Conservation (phyloP, 2,329 filamentous ascomycete genomes). For the Ceratocystis huliohia region DNA sequence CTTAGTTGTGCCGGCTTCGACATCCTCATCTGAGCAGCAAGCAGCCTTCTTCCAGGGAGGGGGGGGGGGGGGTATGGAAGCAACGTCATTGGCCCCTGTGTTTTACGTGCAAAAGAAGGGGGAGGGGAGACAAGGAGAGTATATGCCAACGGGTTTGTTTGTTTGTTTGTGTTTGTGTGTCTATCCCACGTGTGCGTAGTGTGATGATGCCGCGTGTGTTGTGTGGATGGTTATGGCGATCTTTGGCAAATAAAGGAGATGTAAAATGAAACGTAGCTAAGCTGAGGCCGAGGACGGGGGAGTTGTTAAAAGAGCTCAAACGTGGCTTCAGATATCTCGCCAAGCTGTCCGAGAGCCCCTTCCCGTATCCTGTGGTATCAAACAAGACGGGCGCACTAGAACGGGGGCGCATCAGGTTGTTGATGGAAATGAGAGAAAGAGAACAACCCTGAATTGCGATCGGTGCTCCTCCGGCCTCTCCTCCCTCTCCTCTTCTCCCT, state of each 20-base stretch:
- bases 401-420: not conserved
- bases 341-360: not conserved
- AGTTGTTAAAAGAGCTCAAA: not conserved
- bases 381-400: constrained; percentile 3
- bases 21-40: constrained; percentile 17
- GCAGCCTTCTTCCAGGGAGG: not conserved
- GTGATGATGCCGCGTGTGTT: too few species aligned
- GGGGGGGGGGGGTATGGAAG: not conserved
- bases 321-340: not conserved
- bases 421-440: not conserved
- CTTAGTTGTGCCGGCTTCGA: constrained; percentile 16
- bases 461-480: constrained; percentile 20
- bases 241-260: not conserved
- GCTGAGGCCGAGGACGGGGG: too few species aligned
- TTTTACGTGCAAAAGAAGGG: not conserved
- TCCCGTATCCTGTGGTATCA: not conserved
- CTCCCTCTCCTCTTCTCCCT: not conserved
- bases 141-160: not conserved
- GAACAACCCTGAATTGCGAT: constrained; percentile 17
- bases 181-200: too few species aligned
- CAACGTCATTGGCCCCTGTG: constrained; percentile 18
- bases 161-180: not conserved
- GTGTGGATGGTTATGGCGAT: too few species aligned
- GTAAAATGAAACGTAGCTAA: not conserved
- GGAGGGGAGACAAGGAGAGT: not conserved